Base-by-base conservation (phyloP, 2,329 filamentous ascomycete species). In the Chrysosporium queenslandicum region DNA sequence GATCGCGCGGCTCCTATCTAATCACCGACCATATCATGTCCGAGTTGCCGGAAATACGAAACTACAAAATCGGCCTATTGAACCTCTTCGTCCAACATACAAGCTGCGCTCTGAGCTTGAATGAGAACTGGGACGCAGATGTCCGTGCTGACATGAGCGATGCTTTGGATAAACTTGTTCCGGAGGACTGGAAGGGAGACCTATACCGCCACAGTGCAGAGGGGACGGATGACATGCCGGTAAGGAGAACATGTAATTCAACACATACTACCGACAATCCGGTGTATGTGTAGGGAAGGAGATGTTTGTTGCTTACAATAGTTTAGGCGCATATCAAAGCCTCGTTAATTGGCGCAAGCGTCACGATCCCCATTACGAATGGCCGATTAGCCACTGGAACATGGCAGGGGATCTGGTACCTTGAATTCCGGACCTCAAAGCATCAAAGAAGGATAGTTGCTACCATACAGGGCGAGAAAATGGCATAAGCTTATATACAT, bases 51-150 rank as follows among this genome's bases (percentile, higher is more conserved):
- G 89, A 96, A 70, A 79, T 97, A 58, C 76, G 77, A 54, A 68
- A 80, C 59, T 95, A 94, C 78, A 91, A 91, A 68, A 80, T 92
- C 60, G 89, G 89, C 41, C 71, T 94, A 55, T 73, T 97, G 57
- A 83, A 95, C 67, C 77, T 98, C 43, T 98, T 97, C 68, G 78
- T 97, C 51, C 91, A 98, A 72, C 92, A 98, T 72, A 98, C 92
- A 4, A 88, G 82, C 63, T 95, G 89, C 70, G 92, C 86, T 11
- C 77, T 98, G 50, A 87, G 81, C 55, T 73, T 98, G 62, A 98
- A 98, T 66, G 92, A 98, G 77, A 97, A 97, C 72, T 85, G 75
- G 74, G 87, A 90, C 65, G 69, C 74, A 42, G 87, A 94, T 71
- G 92, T 98, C n/a, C 79, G 89, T 54, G 79, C 78, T 37, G 89